Conservation (phyloP, 2,329 filamentous ascomycete genomes). For the Colletotrichum sp. region DNA sequence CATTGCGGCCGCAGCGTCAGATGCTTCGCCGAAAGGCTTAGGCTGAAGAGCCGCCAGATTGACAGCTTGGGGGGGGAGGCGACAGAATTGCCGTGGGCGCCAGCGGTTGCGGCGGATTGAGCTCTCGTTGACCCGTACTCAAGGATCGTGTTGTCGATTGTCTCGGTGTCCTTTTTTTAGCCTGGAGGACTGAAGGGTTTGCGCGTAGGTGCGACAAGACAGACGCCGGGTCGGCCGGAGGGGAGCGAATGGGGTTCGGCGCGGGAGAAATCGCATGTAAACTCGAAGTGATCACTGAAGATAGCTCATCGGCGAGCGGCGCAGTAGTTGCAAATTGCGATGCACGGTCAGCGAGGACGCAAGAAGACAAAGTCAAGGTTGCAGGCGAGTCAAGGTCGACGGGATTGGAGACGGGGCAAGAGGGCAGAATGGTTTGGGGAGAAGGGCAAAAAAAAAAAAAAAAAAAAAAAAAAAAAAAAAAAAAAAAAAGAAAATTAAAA, state of each 20-base stretch:
- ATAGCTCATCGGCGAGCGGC: neutral
- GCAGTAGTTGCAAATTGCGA: neutral
- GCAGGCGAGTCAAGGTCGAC: neutral
- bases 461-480: neutral
- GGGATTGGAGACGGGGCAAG: neutral
- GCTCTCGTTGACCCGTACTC: slow-evolving; percentile 3
- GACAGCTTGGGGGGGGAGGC: slow-evolving; percentile 39
- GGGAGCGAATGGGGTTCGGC: neutral
- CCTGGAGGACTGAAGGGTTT: neutral
- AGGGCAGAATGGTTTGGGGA: neutral
- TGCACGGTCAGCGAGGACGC: neutral
- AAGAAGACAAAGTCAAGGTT: neutral
- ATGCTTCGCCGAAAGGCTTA: slow-evolving; percentile 65
- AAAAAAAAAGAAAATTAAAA: no score
- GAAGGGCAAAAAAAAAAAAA: neutral
- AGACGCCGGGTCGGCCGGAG: neutral
- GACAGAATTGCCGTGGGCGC: slow-evolving; percentile 16
- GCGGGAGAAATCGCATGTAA: neutral
- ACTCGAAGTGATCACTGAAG: neutral
- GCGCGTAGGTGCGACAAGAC: neutral
- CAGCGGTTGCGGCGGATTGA: neutral
- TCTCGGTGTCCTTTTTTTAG: neutral
- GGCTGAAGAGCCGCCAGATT: slow-evolving; percentile 69
- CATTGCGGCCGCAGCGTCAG: slow-evolving; percentile 72
- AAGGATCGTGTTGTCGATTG: neutral